Conservation (phyloP, 768 basidiomycete genomes). For the Leucocoprinus birnbaumii region DNA sequence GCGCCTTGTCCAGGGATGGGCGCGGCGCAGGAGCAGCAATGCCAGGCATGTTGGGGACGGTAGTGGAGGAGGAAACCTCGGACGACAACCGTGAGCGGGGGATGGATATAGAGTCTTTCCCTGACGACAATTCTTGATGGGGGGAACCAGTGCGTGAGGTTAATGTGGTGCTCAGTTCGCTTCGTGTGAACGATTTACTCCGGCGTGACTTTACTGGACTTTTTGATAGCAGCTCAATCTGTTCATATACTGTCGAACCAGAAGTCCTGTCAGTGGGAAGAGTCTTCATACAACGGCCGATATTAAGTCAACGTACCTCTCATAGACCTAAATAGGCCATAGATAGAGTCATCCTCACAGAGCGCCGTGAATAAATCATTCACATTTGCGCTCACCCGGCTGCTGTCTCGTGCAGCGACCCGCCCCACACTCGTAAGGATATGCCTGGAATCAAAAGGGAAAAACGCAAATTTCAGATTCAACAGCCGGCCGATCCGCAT, state of each 20-base stretch:
- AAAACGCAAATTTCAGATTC: background rate
- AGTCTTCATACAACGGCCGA: conserved; percentile 19
- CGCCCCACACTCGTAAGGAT: conserved; percentile 80
- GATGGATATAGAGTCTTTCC: conserved; percentile 27
- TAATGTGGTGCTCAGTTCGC: conserved; percentile 37
- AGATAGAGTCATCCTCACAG: conserved; percentile 88
- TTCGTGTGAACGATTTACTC: conserved; percentile 67
- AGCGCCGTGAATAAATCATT: conserved; percentile 86
- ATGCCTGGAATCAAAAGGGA: conserved; percentile 51
- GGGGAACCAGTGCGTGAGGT: conserved; percentile 45
- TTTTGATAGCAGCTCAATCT: conserved; percentile 70
- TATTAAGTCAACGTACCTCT: conserved; percentile 52
- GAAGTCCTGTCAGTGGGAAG: conserved; percentile 12
- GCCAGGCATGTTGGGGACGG: conserved; percentile 19
- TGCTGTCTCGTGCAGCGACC: conserved; percentile 84
- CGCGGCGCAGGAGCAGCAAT: conserved; percentile 32
- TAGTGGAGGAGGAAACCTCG: conserved; percentile 30
- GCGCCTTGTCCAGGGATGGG: conserved; percentile 64
- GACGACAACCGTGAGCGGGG: conserved; percentile 36
- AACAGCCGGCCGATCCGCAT: conserved; percentile 3
- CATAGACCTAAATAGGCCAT: conserved; percentile 82
- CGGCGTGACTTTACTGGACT: conserved; percentile 48
- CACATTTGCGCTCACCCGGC: conserved; percentile 67
- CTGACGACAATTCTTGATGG: conserved; percentile 35
- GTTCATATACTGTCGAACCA: conserved; percentile 60